Conservation (phyloP, 2,329 filamentous ascomycete species). For the Pseudogymnoascus sp. region DNA sequence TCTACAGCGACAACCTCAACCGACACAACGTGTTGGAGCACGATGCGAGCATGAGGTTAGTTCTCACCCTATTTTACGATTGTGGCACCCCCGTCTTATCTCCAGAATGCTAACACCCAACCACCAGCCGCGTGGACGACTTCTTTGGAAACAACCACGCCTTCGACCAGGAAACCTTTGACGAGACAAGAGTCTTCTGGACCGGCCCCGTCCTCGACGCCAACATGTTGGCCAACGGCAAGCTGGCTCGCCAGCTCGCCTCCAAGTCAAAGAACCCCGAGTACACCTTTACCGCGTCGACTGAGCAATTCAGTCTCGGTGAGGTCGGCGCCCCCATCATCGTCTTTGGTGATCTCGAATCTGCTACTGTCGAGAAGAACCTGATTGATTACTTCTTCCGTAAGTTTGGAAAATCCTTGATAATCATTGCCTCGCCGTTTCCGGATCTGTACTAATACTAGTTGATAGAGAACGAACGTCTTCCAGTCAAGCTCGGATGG, state of each 20-base stretch:
- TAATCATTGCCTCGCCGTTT: neutral
- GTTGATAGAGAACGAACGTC: conserved; percentile 34
- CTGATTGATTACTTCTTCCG: conserved; percentile 41
- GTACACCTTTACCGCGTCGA: conserved; percentile 38
- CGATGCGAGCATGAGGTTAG: conserved; percentile 39
- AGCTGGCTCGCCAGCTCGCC: conserved; percentile 37
- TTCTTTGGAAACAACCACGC: conserved; percentile 44
- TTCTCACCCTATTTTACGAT: neutral
- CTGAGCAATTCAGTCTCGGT: conserved; percentile 41
- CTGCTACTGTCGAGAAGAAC: conserved; percentile 33
- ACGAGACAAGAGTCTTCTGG: conserved; percentile 40
- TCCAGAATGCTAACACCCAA: conserved; percentile 3
- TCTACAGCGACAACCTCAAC: conserved; percentile 34
- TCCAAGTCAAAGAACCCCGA: conserved; percentile 42
- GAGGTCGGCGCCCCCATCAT: conserved; percentile 45
- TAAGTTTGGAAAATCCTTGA: conserved; percentile 21
- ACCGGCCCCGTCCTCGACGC: conserved; percentile 34
- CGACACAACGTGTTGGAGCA: conserved; percentile 43
- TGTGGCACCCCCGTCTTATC: neutral
- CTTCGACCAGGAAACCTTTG: conserved; percentile 47
- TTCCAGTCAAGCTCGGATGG: conserved; percentile 38
- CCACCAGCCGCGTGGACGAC: conserved; percentile 39
- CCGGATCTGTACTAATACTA: conserved; percentile 7
- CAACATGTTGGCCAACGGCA: conserved; percentile 39
- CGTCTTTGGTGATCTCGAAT: conserved; percentile 38